These are phyloP conservation scores for Boletellus emodensis DNA, from an alignment of 768 basidiomycete species.

Conservation along the genomic window DNA sequence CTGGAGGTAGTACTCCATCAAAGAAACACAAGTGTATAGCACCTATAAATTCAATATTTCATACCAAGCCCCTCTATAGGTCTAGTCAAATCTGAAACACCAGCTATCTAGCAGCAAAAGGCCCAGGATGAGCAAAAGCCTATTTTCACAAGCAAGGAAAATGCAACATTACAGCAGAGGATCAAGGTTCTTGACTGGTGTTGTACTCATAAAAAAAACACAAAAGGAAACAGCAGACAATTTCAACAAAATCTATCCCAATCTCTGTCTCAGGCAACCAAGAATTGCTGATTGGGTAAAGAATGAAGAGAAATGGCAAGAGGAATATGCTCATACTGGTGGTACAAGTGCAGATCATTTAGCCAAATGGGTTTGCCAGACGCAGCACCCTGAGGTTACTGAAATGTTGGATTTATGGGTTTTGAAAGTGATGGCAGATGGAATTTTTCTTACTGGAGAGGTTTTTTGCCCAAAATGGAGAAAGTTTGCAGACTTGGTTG, in stretches of 20 bases:
- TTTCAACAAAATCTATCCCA: constrained; percentile 23
- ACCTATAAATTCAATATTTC: too few relatives aligned
- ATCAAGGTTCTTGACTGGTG: too few relatives aligned
- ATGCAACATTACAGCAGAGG: too few relatives aligned
- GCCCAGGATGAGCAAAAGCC: too few relatives aligned
- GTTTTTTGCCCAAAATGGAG: constrained; percentile 26
- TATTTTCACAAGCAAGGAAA: too few relatives aligned
- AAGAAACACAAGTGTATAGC: too few relatives aligned
- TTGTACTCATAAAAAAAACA: too few relatives aligned
- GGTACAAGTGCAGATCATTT: constrained; percentile 7
- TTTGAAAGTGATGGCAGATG: background rate
- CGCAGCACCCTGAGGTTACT: background rate
- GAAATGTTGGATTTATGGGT: background rate
- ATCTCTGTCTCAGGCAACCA: constrained; percentile 34
- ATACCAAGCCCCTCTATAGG: too few relatives aligned
- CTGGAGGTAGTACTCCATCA: too few relatives aligned
- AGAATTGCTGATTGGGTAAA: constrained; percentile 30
- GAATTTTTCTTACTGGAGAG: background rate
- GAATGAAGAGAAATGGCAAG: constrained; percentile 7
- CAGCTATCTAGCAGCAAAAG: too few relatives aligned
- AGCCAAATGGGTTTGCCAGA: background rate
- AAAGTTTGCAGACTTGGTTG: constrained; percentile 15
- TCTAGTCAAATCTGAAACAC: too few relatives aligned
- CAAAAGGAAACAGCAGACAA: constrained; percentile 30
- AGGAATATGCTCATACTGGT: too few relatives aligned